Evolutionary conservation across 2,329 filamentous ascomycete species (phyloP).

Genomic region (Calonectria pseudoturangicola): DNA sequence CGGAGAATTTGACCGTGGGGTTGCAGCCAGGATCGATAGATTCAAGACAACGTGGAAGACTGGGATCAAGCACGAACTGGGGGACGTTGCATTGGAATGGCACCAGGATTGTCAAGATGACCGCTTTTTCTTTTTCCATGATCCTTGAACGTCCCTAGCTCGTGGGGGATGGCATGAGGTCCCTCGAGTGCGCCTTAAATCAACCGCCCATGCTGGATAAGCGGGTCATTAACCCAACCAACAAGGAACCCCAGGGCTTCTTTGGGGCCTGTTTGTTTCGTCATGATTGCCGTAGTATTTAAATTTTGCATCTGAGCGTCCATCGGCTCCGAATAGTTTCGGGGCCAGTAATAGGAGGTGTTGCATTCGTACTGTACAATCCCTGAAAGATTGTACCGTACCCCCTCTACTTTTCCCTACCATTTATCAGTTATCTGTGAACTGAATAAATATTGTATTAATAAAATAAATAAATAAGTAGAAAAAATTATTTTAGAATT

Average conservation of each 20-base stretch:
- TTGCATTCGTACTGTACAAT: background rate
- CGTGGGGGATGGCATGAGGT: conserved; percentile 5
- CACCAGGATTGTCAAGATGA: conserved; percentile 21
- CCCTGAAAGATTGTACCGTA: too few species aligned
- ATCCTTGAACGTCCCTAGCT: conserved; percentile 25
- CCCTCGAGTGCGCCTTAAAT: conserved; percentile 21
- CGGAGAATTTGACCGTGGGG: conserved; percentile 21
- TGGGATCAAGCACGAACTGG: conserved; percentile 33
- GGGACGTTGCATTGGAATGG: conserved; percentile 36
- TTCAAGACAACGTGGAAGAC: conserved; percentile 35
- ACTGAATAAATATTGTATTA: too few species aligned
- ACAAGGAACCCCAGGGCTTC: conserved; percentile 13
- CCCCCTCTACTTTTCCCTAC: too few species aligned
- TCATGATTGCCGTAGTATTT: conserved; percentile 2
- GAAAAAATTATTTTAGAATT: too few species aligned
- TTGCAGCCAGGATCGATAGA: conserved; percentile 31
- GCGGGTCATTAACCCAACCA: conserved; percentile 7
- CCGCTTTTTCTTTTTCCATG: conserved; percentile 9
- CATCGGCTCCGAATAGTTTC: background rate
- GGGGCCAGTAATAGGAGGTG: background rate
- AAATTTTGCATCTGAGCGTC: background rate
- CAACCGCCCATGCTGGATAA: conserved; percentile 17
- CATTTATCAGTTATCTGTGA: too few species aligned
- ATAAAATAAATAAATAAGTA: too few species aligned
- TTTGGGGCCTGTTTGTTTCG: conserved; percentile 21